Base-by-base conservation (phyloP, 306 rosid genomes). In the Cercis canadensis region DNA sequence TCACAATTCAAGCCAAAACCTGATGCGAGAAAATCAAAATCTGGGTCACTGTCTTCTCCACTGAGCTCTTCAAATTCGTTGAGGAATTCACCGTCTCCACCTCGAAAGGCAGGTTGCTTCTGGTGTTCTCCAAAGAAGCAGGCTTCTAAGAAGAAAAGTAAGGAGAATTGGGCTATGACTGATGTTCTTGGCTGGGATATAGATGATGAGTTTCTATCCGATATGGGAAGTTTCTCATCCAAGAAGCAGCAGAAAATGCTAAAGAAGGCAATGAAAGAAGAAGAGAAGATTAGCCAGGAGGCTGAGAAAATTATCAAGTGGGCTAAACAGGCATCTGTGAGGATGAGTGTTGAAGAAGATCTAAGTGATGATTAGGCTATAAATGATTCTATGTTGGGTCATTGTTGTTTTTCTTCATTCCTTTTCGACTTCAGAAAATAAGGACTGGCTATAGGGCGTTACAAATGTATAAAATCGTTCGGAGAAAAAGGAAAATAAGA, bases 101-200 rank as follows among this genome's bases (percentile, higher is more conserved):
- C 91, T 21, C 77, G 78, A 41, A 88, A 65, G 67, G 11, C 55
- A 9, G 89, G 94, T 15, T 87, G 93, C 71, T 86, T 88, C 72
- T 93, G 96, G 92, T 87, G 92, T 49, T 87, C 94, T 19, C 92
- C 96, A 9, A 90, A 88, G 82, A 92, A 88, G 29, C 29, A 24
- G 85, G 75, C 56, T 14, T 65, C 83, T n/a, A 46, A 65, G 47
- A 86, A 70, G 75, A 85, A 76, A 69, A 82, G 77, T 5, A 90
- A 76, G 58, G 89, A 85, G 66, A 81, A 82, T 65, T 55, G 58
- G 69, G 55, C 6, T 6, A 32, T 19, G 2, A 62, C 10, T 4
- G 24, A 21, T 19, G 72, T 62, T 60, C 29, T 75, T 11, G 78
- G 82, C 12, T 82, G 82, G 88, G 85, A 79, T 66, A 59, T 64